These are phyloP conservation scores for Fusarium nodosum DNA, from an alignment of 2,329 filamentous ascomycete genomes.

Conservation along the genomic window DNA sequence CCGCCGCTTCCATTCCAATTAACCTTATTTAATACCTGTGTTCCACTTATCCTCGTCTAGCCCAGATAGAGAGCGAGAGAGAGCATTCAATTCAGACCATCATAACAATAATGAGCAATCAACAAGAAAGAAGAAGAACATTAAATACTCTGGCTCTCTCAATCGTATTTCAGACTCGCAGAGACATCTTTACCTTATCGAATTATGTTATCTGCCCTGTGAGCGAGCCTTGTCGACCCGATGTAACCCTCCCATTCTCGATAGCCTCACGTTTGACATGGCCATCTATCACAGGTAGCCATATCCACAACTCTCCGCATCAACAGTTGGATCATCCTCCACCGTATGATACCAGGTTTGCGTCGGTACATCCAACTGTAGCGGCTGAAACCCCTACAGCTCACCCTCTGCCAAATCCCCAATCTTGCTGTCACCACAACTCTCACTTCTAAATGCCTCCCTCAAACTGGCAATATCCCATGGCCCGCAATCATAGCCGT, in stretches of 20 bases:
- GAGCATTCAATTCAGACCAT: neutral
- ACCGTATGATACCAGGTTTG: constrained; percentile 20
- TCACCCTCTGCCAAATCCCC: constrained; percentile 6
- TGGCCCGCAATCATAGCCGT: constrained; percentile 24
- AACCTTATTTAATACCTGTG: constrained; percentile 30
- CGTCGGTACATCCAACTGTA: constrained; percentile 16
- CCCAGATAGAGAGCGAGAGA: neutral
- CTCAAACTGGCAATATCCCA: constrained; percentile 21
- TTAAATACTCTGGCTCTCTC: neutral
- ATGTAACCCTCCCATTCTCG: constrained; percentile 10
- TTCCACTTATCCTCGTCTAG: constrained; percentile 17
- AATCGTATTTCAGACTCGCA: neutral
- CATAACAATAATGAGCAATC: neutral
- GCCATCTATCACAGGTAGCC: constrained; percentile 13
- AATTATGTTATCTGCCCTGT: neutral
- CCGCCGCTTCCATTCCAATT: constrained; percentile 12
- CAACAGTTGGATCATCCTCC: constrained; percentile 27
- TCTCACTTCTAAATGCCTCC: constrained; percentile 15
- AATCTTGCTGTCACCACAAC: constrained; percentile 3
- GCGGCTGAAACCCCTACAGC: constrained; percentile 15
- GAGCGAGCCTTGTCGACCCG: neutral
- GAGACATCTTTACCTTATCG: neutral
- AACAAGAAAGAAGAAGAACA: neutral
- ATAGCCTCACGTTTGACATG: constrained; percentile 8
- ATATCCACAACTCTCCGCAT: constrained; percentile 21